A percentile compares a stretch with the other conserved stretches of the same genome.
Evolutionary conservation across 306 rosid genomes (phyloP).

Genomic region (Gastrolobium villosum): DNA sequence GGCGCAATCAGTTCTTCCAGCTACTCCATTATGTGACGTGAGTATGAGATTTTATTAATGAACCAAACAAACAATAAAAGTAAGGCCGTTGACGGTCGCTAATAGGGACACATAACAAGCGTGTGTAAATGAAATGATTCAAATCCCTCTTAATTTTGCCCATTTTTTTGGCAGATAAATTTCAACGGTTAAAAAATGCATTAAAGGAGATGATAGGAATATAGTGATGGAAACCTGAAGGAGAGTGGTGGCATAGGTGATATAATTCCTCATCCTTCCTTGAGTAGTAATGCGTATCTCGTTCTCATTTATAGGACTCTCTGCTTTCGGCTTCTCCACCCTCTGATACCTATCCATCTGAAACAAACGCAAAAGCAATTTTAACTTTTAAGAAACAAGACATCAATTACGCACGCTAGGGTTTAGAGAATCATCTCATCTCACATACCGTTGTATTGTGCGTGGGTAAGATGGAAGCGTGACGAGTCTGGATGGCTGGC

Average conservation of each 20-base stretch:
- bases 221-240: slow-evolving; percentile 59
- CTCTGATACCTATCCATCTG: slow-evolving; percentile 93
- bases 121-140: too few species aligned
- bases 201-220: background rate
- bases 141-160: too few species aligned
- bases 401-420: slow-evolving; percentile 39
- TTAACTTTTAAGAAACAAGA: background rate
- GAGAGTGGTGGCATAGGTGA: slow-evolving; percentile 91
- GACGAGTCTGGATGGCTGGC: background rate
- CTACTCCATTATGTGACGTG: background rate
- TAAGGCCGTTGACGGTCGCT: too few species aligned
- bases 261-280: slow-evolving; percentile 88
- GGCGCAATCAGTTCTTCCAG: background rate
- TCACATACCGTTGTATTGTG: slow-evolving; percentile 30
- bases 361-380: background rate
- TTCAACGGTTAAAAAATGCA: background rate
- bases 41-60: background rate
- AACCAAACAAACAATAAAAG: background rate
- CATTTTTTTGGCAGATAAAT: background rate
- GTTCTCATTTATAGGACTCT: slow-evolving; percentile 76
- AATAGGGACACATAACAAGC: too few species aligned
- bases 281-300: slow-evolving; percentile 94
- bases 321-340: slow-evolving; percentile 84
- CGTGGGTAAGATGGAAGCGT: slow-evolving; percentile 33
- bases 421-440: slow-evolving; percentile 23